These are phyloP conservation scores for Syncephalastrum monosporum DNA, from an alignment of 371 early-diverging fungal genomes.

Conservation along the genomic window DNA sequence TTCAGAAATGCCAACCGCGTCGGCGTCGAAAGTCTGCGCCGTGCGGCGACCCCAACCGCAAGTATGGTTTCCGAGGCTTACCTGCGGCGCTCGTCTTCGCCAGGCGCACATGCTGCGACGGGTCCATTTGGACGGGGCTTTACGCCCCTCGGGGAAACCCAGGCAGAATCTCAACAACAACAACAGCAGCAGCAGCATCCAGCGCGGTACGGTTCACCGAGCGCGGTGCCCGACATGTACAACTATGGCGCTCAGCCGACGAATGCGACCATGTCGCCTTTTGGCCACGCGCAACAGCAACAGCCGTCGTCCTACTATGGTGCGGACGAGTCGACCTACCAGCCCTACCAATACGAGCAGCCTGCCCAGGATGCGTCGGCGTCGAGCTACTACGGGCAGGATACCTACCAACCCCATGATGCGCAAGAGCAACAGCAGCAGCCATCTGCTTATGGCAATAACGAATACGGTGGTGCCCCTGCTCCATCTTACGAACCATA, in stretches of 20 bases:
- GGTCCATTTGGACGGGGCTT: slow-evolving; percentile 14
- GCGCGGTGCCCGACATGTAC: slow-evolving; percentile 18
- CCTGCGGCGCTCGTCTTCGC: slow-evolving; percentile 10
- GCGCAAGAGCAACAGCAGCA: slow-evolving; percentile 8
- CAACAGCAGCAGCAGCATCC: slow-evolving; percentile 8
- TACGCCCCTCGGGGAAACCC: slow-evolving; percentile 12
- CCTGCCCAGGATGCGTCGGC: slow-evolving; percentile 1
- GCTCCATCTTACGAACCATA: too few relatives aligned
- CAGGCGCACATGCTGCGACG: slow-evolving; percentile 9
- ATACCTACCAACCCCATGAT: slow-evolving; percentile 10
- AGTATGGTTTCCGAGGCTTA: slow-evolving; percentile 17
- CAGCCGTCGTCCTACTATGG: not conserved
- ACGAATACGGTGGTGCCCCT: not conserved
- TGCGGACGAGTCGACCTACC: slow-evolving; percentile 1
- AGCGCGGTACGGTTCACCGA: slow-evolving; percentile 11
- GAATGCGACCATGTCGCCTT: slow-evolving; percentile 34
- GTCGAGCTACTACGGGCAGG: slow-evolving; percentile 5
- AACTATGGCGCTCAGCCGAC: slow-evolving; percentile 22
- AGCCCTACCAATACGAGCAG: not conserved
- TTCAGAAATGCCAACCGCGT: slow-evolving; percentile 19
- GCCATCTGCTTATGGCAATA: slow-evolving; percentile 2
- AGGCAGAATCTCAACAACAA: not conserved
- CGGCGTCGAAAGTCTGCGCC: slow-evolving; percentile 19
- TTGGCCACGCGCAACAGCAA: slow-evolving; percentile 9
- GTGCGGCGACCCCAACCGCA: slow-evolving; percentile 25